phyloP scores from a whole-genome alignment of 352 stramenopile genomes.

The Phytophthora fragariae region DNA sequence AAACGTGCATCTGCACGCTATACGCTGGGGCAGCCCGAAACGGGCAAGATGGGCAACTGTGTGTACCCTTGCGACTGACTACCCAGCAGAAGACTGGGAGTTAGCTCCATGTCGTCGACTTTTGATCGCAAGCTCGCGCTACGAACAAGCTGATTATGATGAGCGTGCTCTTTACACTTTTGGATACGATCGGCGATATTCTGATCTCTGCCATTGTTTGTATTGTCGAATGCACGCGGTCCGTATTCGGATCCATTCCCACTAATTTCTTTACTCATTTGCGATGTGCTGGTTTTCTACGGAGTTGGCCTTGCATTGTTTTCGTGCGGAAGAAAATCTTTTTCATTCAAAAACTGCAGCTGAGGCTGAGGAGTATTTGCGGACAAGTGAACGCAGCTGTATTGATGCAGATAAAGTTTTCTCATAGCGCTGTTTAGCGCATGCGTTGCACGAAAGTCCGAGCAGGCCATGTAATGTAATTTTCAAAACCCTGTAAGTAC shows the following conservation, averaged over 20 bases:
- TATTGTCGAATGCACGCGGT: slow-evolving; percentile 35
- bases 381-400: slow-evolving; percentile 60
- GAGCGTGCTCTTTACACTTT: not conserved
- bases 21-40: slow-evolving; percentile 68
- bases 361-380: slow-evolving; percentile 64
- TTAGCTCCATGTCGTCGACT: slow-evolving; percentile 59
- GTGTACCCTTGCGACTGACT: slow-evolving; percentile 79
- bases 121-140: slow-evolving; percentile 72
- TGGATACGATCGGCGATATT: not conserved
- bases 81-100: slow-evolving; percentile 65
- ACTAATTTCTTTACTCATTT: slow-evolving; percentile 30
- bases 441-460: no score
- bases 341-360: slow-evolving; percentile 62
- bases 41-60: slow-evolving; percentile 66
- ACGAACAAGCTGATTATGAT: slow-evolving; percentile 55
- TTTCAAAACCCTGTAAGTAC: slow-evolving; percentile 48
- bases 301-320: slow-evolving; percentile 75
- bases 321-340: slow-evolving; percentile 71
- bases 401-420: slow-evolving; percentile 82
- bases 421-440: no score
- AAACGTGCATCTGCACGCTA: no score
- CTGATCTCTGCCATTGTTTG: not conserved
- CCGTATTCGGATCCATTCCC: slow-evolving; percentile 78
- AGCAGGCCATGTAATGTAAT: no score
- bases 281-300: slow-evolving; percentile 75